These are phyloP conservation scores for Pugionium dolabratum DNA, from an alignment of 345 rosid genomes.

Conservation along the genomic window DNA sequence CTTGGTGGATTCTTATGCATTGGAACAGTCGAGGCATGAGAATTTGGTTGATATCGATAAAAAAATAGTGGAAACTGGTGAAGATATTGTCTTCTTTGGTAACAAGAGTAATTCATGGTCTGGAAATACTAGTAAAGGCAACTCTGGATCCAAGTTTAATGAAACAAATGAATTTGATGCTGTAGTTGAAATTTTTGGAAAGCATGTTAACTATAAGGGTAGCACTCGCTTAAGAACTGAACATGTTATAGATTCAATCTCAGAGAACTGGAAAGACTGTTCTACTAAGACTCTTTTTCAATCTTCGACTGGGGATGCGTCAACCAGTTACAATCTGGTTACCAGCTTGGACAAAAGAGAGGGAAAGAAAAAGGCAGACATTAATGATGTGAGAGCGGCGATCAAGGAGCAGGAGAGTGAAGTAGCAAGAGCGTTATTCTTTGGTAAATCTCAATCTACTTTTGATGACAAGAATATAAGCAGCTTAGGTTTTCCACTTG, in stretches of 20 bases:
- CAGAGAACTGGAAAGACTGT: conserved; percentile 72
- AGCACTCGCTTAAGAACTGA: conserved; percentile 55
- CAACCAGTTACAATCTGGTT: conserved; percentile 51
- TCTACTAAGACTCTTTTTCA: conserved; percentile 72
- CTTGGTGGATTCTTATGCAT: conserved; percentile 39
- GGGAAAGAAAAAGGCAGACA: conserved; percentile 64
- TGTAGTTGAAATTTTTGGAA: conserved; percentile 40
- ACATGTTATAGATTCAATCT: conserved; percentile 48
- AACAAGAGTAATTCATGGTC: conserved; percentile 57
- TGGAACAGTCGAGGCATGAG: conserved; percentile 47
- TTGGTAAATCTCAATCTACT: conserved; percentile 58
- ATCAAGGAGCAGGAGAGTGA: conserved; percentile 91
- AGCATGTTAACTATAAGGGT: conserved; percentile 42
- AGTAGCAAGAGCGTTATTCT: conserved; percentile 76
- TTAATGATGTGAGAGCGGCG: conserved; percentile 52
- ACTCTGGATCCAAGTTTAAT: conserved; percentile 40
- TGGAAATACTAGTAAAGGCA: conserved; percentile 57
- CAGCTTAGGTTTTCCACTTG: conserved; percentile 54
- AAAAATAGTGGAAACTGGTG: conserved; percentile 53
- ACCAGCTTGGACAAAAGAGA: conserved; percentile 57
- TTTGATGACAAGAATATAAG: conserved; percentile 54
- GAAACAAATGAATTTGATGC: conserved; percentile 54
- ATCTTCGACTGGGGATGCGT: conserved; percentile 54
- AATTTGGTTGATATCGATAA: conserved; percentile 40
- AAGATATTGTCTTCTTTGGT: conserved; percentile 56